Evolutionary conservation across 2,329 filamentous ascomycete species (phyloP).

Genomic region (Fusarium sp.): DNA sequence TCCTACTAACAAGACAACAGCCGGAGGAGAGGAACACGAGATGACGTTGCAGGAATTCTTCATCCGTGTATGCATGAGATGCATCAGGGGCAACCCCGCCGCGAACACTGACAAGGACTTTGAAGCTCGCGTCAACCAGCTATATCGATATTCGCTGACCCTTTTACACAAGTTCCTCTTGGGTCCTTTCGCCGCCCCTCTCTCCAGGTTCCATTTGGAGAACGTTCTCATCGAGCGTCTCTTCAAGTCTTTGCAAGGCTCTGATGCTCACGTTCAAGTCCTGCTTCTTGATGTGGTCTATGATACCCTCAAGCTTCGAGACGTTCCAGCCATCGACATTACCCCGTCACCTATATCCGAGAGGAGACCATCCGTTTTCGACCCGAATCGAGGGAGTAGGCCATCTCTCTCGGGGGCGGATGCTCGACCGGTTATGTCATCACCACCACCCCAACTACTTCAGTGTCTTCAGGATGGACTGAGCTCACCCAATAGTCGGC

Average conservation of each 20-base stretch:
- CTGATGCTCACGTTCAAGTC: constrained; percentile 76
- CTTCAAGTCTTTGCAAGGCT: constrained; percentile 63
- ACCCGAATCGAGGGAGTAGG: constrained; percentile 53
- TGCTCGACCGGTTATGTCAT: constrained; percentile 26
- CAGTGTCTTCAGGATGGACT: constrained; percentile 85
- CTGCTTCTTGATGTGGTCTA: constrained; percentile 80
- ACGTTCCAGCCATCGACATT: constrained; percentile 51
- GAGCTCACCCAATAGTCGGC: constrained; percentile 73
- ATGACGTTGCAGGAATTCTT: constrained; percentile 73
- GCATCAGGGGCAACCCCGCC: constrained; percentile 54
- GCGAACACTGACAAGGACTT: constrained; percentile 40
- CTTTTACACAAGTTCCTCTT: constrained; percentile 74
- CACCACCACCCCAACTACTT: constrained; percentile 76
- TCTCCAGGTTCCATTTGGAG: constrained; percentile 73
- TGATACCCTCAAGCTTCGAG: constrained; percentile 72
- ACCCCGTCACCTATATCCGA: constrained; percentile 57
- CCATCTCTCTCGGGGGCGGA: constrained; percentile 50
- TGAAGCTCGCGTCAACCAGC: constrained; percentile 62
- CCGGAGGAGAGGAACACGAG: constrained; percentile 60
- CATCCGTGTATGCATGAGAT: constrained; percentile 69
- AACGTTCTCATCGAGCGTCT: constrained; percentile 73
- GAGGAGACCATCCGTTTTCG: constrained; percentile 54
- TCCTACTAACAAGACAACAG: constrained; percentile 48
- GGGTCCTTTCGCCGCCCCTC: constrained; percentile 65
- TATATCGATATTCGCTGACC: constrained; percentile 74